phyloP scores from a whole-genome alignment of 768 basidiomycete genomes.

The Gloeophyllum trabeum region DNA sequence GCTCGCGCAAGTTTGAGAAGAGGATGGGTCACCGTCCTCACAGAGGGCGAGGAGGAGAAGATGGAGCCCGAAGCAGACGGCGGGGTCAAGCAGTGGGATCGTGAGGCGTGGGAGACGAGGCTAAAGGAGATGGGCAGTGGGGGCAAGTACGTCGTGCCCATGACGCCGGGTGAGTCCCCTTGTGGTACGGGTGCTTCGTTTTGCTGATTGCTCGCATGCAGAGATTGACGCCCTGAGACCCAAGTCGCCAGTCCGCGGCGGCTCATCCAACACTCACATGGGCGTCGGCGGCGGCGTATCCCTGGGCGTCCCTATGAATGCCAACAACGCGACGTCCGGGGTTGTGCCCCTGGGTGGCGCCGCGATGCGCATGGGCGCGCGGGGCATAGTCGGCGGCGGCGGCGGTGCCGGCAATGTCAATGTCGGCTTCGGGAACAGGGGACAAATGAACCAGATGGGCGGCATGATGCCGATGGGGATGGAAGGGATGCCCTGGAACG shows the following conservation, averaged over 20 bases:
- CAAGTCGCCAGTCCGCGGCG: constrained; percentile 62
- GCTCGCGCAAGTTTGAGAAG: constrained; percentile 56
- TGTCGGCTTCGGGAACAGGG: constrained; percentile 8
- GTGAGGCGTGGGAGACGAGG: constrained; percentile 54
- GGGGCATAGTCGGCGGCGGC: constrained; percentile 8
- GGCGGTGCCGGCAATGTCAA: constrained; percentile 8
- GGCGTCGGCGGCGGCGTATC: background rate
- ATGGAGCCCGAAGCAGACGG: constrained; percentile 15
- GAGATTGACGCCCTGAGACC: constrained; percentile 82
- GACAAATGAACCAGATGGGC: constrained; percentile 8
- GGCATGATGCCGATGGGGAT: constrained; percentile 2
- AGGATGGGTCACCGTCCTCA: constrained; percentile 88
- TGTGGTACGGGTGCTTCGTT: background rate
- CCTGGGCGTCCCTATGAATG: background rate
- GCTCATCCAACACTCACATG: constrained; percentile 12
- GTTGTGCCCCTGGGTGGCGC: too few relatives aligned
- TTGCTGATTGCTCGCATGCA: constrained; percentile 10
- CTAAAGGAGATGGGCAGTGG: constrained; percentile 35
- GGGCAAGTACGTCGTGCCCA: constrained; percentile 58
- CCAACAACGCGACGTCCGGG: constrained; percentile 8
- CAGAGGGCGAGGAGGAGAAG: constrained; percentile 46
- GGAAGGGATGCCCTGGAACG: constrained; percentile 2
- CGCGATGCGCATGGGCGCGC: constrained; percentile 8
- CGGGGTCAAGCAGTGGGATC: constrained; percentile 40
- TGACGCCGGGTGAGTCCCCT: constrained; percentile 31